phyloP scores from a whole-genome alignment of 495 filamentous ascomycete species.

The Podospora pseudocomata region DNA sequence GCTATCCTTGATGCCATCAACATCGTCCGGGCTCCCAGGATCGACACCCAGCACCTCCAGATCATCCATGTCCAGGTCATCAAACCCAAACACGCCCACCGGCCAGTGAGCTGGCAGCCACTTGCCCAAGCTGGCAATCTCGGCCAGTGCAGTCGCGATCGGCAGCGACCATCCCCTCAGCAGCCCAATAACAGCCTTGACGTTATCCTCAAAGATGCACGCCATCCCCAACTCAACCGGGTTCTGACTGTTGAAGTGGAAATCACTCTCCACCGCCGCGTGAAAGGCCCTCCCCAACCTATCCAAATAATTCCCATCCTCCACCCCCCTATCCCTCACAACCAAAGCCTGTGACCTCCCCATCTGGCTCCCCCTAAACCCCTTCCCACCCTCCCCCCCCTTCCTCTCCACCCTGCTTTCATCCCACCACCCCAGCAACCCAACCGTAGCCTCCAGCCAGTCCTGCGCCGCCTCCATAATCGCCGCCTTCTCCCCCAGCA shows the following conservation, averaged over 20 bases:
- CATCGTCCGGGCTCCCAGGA: conserved; percentile 40
- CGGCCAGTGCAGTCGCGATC: conserved; percentile 69
- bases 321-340: conserved; percentile 20
- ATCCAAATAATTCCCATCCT: conserved; percentile 43
- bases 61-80: conserved; percentile 52
- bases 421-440: conserved; percentile 83
- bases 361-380: conserved; percentile 27
- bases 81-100: conserved; percentile 26
- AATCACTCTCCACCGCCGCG: conserved; percentile 44
- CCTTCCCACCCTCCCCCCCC: conserved; percentile 41
- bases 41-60: conserved; percentile 52
- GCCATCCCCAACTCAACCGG: conserved; percentile 74
- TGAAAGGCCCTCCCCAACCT: conserved; percentile 49
- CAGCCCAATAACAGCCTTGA: conserved; percentile 67
- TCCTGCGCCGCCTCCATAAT: conserved; percentile 69
- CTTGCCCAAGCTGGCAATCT: conserved; percentile 67
- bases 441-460: conserved; percentile 83
- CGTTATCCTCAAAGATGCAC: conserved; percentile 71
- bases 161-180: conserved; percentile 74
- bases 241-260: conserved; percentile 68
- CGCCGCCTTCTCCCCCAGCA: conserved; percentile 65
- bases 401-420: conserved; percentile 44
- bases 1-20: conserved; percentile 61
- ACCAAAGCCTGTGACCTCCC: conserved; percentile 43
- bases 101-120: conserved; percentile 63